Percentiles rank a stretch among this genome's conserved stretches.
Conservation (phyloP, 495 filamentous ascomycete genomes). For the Hypomontagnella submonticulosa region DNA sequence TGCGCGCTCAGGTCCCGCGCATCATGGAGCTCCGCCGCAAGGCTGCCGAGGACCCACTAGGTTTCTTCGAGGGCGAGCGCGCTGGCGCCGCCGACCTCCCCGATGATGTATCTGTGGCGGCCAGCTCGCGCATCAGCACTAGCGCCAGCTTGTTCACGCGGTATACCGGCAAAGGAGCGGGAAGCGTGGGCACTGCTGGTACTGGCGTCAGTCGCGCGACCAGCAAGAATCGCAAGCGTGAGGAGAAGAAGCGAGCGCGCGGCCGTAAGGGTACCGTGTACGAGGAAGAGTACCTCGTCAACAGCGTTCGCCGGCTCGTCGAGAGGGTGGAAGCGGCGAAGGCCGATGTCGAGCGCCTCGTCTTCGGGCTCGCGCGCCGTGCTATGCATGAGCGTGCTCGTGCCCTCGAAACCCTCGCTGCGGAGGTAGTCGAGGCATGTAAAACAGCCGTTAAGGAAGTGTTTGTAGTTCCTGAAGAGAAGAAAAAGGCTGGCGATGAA, state of each 20-base stretch:
- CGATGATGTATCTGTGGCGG: conserved; percentile 90
- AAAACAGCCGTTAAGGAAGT: conserved; percentile 71
- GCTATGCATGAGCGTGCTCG: conserved; percentile 87
- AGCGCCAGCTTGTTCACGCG: conserved; percentile 86
- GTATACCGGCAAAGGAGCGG: conserved; percentile 75
- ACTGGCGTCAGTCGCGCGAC: conserved; percentile 76
- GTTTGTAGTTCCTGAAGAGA: conserved; percentile 59
- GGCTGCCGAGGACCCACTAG: conserved; percentile 82
- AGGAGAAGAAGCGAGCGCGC: conserved; percentile 93
- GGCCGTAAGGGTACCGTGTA: conserved; percentile 97
- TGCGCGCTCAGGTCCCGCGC: conserved; percentile 84
- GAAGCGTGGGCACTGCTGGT: conserved; percentile 71
- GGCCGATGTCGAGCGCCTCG: conserved; percentile 74
- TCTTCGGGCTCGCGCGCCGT: conserved; percentile 78
- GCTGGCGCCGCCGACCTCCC: conserved; percentile 75
- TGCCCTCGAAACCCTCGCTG: conserved; percentile 77
- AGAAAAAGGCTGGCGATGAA: conserved; percentile 35
- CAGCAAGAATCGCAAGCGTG: conserved; percentile 81
- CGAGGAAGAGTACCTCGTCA: conserved; percentile 96
- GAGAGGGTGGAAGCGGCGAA: conserved; percentile 80
- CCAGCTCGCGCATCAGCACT: conserved; percentile 81
- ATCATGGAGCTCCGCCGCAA: conserved; percentile 82
- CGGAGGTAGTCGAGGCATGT: conserved; percentile 77
- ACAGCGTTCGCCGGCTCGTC: conserved; percentile 82
- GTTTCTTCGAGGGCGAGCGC: conserved; percentile 78